These are phyloP conservation scores for Silene uniflora DNA, from an alignment of 148 eudicot species.

Conservation along the genomic window DNA sequence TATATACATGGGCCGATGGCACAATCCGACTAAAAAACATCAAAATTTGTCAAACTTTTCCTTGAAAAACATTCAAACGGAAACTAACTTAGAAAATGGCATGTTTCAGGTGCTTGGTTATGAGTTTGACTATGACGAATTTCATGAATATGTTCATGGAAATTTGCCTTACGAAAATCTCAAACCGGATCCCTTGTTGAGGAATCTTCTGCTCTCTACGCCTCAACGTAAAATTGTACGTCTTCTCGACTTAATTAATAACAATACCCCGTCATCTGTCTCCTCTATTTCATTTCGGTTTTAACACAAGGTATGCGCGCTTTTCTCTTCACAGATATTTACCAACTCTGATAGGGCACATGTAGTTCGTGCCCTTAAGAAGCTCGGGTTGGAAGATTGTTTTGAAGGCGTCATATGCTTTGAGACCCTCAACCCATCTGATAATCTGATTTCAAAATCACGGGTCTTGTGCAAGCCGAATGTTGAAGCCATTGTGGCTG, in stretches of 20 bases:
- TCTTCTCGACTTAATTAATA: neutral
- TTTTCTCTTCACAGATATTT: constrained; percentile 47
- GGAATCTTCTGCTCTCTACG: constrained; percentile 71
- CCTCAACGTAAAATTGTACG: constrained; percentile 90
- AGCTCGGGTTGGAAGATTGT: constrained; percentile 74
- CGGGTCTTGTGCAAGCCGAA: constrained; percentile 70
- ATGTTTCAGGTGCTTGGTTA: constrained; percentile 66
- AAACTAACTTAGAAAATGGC: neutral
- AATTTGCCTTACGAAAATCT: constrained; percentile 67
- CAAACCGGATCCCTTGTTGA: constrained; percentile 67
- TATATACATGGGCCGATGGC: neutral
- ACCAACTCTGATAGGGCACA: constrained; percentile 78
- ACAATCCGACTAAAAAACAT: too few relatives aligned
- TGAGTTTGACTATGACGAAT: constrained; percentile 71
- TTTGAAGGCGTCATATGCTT: constrained; percentile 90
- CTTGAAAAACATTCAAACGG: too few relatives aligned
- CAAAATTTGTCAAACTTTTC: too few relatives aligned
- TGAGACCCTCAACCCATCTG: constrained; percentile 64
- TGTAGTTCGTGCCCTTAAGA: constrained; percentile 46
- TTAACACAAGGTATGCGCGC: neutral
- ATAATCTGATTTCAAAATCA: constrained; percentile 21
- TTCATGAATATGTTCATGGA: constrained; percentile 76
- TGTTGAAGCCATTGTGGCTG: constrained; percentile 65
- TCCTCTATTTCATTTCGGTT: neutral
- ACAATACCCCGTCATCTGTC: neutral